Evolutionary conservation across 352 stramenopile genomes (phyloP).

Genomic region (Phytophthora pini): DNA sequence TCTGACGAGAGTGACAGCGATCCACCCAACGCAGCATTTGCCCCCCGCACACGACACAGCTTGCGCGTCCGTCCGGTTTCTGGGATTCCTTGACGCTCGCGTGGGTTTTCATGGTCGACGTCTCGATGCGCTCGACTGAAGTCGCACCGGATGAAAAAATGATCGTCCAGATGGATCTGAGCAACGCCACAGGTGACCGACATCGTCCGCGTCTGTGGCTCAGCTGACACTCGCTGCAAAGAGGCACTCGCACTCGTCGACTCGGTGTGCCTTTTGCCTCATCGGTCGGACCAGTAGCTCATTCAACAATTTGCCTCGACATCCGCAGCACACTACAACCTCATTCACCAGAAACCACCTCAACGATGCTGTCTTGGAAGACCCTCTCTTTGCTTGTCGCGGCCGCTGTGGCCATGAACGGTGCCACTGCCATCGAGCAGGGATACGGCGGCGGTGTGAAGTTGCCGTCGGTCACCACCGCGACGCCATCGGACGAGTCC

Average conservation of each 20-base stretch:
- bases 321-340: slow-evolving; percentile 8
- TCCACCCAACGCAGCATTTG: not conserved
- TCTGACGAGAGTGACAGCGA: not conserved
- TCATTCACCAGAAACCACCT: not conserved
- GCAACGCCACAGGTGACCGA: slow-evolving; percentile 19
- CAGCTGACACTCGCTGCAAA: slow-evolving; percentile 10
- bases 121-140: slow-evolving; percentile 3
- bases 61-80: slow-evolving; percentile 12
- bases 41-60: not conserved
- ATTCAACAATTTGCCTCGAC: slow-evolving; percentile 33
- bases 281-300: slow-evolving; percentile 8
- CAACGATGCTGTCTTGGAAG: slow-evolving; percentile 33
- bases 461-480: slow-evolving; percentile 14
- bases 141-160: slow-evolving; percentile 20
- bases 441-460: slow-evolving; percentile 28
- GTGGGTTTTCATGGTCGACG: slow-evolving; percentile 2
- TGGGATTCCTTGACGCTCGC: slow-evolving; percentile 1
- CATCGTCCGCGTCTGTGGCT: slow-evolving; percentile 20
- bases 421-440: slow-evolving; percentile 24
- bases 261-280: slow-evolving; percentile 9
- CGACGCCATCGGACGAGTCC: slow-evolving; percentile 18
- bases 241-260: not conserved
- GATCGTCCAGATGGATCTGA: slow-evolving; percentile 29
- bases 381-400: slow-evolving; percentile 26
- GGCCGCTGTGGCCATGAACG: slow-evolving; percentile 31